These are phyloP conservation scores for Macroventuria anomochaeta DNA, from an alignment of 2,329 filamentous ascomycete genomes.

Conservation along the genomic window DNA sequence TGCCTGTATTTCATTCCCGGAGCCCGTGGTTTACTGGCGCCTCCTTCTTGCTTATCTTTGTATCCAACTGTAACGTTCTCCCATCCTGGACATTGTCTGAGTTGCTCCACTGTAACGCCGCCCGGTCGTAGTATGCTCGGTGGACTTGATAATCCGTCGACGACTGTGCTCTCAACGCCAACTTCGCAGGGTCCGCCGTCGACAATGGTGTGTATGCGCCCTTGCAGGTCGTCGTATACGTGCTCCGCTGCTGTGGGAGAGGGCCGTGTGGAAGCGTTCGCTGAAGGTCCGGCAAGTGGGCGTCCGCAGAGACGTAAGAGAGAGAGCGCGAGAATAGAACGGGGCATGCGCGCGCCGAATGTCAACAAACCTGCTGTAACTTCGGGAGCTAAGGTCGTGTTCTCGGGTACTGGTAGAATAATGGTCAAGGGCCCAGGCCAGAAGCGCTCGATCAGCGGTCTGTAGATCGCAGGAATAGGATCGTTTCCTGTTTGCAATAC, in stretches of 20 bases:
- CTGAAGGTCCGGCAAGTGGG: constrained; percentile 89
- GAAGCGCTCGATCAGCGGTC: constrained; percentile 77
- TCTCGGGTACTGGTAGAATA: constrained; percentile 76
- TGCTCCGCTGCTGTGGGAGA: constrained; percentile 91
- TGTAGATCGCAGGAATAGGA: constrained; percentile 76
- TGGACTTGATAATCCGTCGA: constrained; percentile 83
- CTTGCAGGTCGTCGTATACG: constrained; percentile 82
- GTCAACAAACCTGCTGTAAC: constrained; percentile 85
- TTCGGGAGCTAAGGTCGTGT: constrained; percentile 79
- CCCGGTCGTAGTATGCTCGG: constrained; percentile 86
- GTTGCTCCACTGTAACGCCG: constrained; percentile 81
- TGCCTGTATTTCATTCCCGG: constrained; percentile 99
- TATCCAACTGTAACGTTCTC: constrained; percentile 78
- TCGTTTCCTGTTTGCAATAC: constrained; percentile 32
- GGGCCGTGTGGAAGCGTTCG: constrained; percentile 92
- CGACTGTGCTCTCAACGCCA: constrained; percentile 95
- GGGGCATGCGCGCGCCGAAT: constrained; percentile 90
- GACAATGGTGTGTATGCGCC: constrained; percentile 83
- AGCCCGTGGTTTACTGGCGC: constrained; percentile 70
- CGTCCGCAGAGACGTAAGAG: constrained; percentile 80
- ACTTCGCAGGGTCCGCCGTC: constrained; percentile 88
- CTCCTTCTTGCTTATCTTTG: constrained; percentile 72
- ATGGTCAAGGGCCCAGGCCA: constrained; percentile 97
- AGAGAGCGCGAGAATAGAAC: constrained; percentile 80
- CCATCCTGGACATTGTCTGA: constrained; percentile 80